Base-by-base conservation (phyloP, 495 filamentous ascomycete species). In the Penicillium alfredii region DNA sequence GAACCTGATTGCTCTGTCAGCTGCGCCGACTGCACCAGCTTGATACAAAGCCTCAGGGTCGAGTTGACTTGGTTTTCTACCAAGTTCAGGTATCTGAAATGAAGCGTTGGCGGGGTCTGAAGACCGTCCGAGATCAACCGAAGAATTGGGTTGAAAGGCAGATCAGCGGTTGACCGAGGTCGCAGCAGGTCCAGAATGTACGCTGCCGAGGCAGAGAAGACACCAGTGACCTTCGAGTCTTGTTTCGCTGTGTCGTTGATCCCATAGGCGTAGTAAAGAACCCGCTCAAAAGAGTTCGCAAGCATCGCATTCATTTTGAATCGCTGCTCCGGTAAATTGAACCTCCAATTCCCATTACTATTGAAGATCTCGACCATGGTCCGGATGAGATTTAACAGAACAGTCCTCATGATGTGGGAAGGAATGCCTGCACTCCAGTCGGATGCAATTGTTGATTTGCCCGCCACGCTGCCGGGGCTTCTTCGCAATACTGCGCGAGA, bases 331-430 rank as follows among this genome's bases (percentile, higher is more conserved):
- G 74, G 68, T 4, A 74, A 69, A 8, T 70, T 69, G 53, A 93
- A 94, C 47, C 78, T 82, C 93, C 89, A 97, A 4, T 76, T 84
- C 12, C 71, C 72, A 11, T 78, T 83, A 57, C 81, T 86, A 62
- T 90, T 84, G 49, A 86, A 84, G 6, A 93, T 72, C 50, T 94
- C 88, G 17, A 88, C 68, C 49, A 84, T 69, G 8, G 77, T 76
- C 41, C 82, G 77, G 10, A 78, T 78, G 41, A 89, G 82, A 16
- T 79, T 80, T 6, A 80, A 62, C 12, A 89, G 55, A 16, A 89
- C 80, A 32, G 78, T 77, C 33, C 79, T 77, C 44, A 93, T 78
- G 22, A 83, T 74, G 44, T 81, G 82, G 27, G 89, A 80, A 6
- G 88, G 83, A 23, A 88, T 76, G 4, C 82, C 84, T 9, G 82